Evolutionary conservation across 2,329 filamentous ascomycete genomes (phyloP).

Genomic region (Aspergillus chevalieri): DNA sequence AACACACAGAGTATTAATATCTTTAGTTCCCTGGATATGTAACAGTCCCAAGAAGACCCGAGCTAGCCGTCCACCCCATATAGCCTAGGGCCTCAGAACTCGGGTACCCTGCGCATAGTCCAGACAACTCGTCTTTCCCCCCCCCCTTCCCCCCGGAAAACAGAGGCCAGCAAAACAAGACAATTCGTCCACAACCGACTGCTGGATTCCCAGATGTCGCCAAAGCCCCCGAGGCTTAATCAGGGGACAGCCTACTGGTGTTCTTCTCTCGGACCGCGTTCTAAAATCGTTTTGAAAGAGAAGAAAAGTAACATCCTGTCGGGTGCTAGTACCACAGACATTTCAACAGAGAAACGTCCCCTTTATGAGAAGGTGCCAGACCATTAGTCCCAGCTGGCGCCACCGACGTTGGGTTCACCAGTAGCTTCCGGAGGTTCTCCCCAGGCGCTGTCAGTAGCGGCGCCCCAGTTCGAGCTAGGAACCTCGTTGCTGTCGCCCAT

Average conservation of each 20-base stretch:
- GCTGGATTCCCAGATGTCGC: background rate
- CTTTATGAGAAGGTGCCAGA: background rate
- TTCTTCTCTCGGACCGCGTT: background rate
- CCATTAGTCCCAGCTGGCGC: background rate
- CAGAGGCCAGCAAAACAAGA: background rate
- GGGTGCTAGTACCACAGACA: too few species aligned
- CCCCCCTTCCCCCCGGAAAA: background rate
- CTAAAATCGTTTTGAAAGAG: background rate
- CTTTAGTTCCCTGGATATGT: background rate
- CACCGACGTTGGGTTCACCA: background rate
- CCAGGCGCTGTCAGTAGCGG: background rate
- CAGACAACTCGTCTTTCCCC: background rate
- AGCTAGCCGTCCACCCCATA: slow-evolving; percentile 1
- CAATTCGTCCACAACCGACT: background rate
- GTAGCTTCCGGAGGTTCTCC: background rate
- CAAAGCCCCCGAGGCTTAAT: background rate
- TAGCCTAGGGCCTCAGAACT: background rate
- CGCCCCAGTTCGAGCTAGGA: background rate
- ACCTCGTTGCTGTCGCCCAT: slow-evolving; percentile 5
- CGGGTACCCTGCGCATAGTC: background rate
- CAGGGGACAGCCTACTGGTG: background rate
- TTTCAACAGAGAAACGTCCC: too few species aligned
- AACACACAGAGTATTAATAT: background rate
- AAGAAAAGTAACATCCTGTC: background rate
- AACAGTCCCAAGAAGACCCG: background rate